Conservation (phyloP, 305 asterid species). For the Striga hermonthica region DNA sequence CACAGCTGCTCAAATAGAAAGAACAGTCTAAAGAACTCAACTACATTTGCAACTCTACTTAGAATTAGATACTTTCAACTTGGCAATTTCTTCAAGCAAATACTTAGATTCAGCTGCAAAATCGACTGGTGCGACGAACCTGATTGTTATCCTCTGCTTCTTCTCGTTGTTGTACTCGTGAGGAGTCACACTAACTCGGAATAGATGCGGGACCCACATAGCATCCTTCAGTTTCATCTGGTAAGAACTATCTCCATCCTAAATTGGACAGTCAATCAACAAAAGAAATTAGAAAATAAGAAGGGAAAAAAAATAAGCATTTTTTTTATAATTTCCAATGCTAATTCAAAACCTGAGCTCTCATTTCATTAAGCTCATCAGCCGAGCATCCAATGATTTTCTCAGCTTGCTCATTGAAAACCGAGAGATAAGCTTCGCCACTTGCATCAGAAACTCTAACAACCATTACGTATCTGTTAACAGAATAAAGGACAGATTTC, state of each 20-base stretch:
- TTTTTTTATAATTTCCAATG: too few relatives aligned
- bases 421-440: slow-evolving; percentile 75
- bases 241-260: slow-evolving; percentile 55
- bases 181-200: slow-evolving; percentile 63
- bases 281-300: not conserved
- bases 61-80: slow-evolving; percentile 48
- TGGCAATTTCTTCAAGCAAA: slow-evolving; percentile 63
- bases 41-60: slow-evolving; percentile 24
- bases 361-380: slow-evolving; percentile 71
- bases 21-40: not conserved
- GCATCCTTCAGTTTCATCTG: slow-evolving; percentile 77
- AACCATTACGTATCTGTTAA: slow-evolving; percentile 64
- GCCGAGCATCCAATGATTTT: slow-evolving; percentile 73
- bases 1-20: too few relatives aligned
- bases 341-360: slow-evolving; percentile 45
- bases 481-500: not conserved
- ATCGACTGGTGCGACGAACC: slow-evolving; percentile 65
- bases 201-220: slow-evolving; percentile 66
- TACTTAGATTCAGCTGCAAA: slow-evolving; percentile 69
- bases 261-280: not conserved
- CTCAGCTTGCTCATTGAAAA: slow-evolving; percentile 80
- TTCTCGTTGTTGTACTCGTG: slow-evolving; percentile 75
- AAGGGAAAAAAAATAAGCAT: not conserved
- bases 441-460: slow-evolving; percentile 75
- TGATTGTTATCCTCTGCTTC: slow-evolving; percentile 76